Base-by-base conservation (phyloP, 202 grass and related monocot genomes). In the Saccharum hybrid region DNA sequence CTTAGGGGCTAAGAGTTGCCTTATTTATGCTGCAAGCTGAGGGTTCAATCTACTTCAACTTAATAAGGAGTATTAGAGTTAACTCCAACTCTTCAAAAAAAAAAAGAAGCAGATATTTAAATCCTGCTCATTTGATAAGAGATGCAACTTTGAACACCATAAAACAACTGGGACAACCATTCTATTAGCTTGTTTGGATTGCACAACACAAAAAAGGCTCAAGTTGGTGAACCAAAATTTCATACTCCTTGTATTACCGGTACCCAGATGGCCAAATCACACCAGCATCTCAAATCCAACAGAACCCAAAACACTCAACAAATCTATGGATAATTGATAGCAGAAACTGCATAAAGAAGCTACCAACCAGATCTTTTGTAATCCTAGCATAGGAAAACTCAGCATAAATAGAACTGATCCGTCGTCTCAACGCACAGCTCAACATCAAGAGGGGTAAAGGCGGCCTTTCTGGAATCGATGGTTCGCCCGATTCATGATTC, bases 381-480 rank as follows among this genome's bases (percentile, higher is more conserved):
- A 45, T 46, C 16, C 2, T 42, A 82, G 41, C 6, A 22, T 1
- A 6, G 10, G 1, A n/a, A 31, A 56, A 15, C 19, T 77, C 26
- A 48, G 62, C 30, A 77, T 66, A 72, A 61, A 60, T 2, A 22
- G 71, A 13, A 33, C 41, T 72, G 43, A 89, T 81, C 45, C 66
- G 60, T 18, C 28, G 78, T 72, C 77, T 85, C 78, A 77, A 57
- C 28, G 57, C 78, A 82, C 37, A 30, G 38, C 82, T 85, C 72
- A 85, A 71, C 87, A 70, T n/a, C 13, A 37, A 36, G 37, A 85
- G 65, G 14, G 77, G 82, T 2, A 82, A 49, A 81, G 28, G 57
- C 59, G 19, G 46, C 13, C n/a, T 10, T 82, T 33, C 38, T 28
- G 71, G 72, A 63, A n/a, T 37, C 11, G 15, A 45, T 30, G 56